Evolutionary conservation across 495 filamentous ascomycete genomes (phyloP).

Genomic region (Achaetomiella virescens): DNA sequence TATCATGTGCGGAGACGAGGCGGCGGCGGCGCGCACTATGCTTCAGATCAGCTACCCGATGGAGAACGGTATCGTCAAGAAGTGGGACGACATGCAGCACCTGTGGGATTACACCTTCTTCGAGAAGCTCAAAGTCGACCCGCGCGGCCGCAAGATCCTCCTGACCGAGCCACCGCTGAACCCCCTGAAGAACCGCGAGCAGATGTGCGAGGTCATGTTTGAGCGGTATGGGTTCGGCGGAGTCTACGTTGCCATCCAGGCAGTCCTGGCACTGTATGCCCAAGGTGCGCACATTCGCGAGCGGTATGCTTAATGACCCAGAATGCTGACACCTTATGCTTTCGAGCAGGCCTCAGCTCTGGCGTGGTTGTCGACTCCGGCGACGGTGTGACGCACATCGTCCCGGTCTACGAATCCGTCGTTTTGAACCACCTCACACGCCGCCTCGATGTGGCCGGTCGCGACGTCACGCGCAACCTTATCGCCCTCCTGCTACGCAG

Average conservation of each 20-base stretch:
- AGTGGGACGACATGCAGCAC: slow-evolving; percentile 99
- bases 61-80: slow-evolving; percentile 99
- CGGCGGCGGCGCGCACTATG: slow-evolving; percentile 89
- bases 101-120: slow-evolving; percentile 98
- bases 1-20: slow-evolving; percentile 99
- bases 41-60: slow-evolving; percentile 98
- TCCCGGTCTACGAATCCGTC: slow-evolving; percentile 94
- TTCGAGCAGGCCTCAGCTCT: slow-evolving; percentile 67
- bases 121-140: slow-evolving; percentile 92
- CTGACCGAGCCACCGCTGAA: slow-evolving; percentile 98
- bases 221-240: slow-evolving; percentile 93
- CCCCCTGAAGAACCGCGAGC: slow-evolving; percentile 87
- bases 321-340: not conserved
- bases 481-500: slow-evolving; percentile 91
- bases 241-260: slow-evolving; percentile 98
- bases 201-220: slow-evolving; percentile 99
- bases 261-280: slow-evolving; percentile 93
- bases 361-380: slow-evolving; percentile 97
- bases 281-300: slow-evolving; percentile 56
- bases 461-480: slow-evolving; percentile 94
- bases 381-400: slow-evolving; percentile 96
- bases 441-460: slow-evolving; percentile 88
- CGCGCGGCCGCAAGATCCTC: slow-evolving; percentile 90
- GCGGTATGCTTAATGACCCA: not conserved
- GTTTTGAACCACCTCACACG: slow-evolving; percentile 95